Conservation (phyloP, 192 early-diverging fungal species). For the Anaeromyces robustus region DNA sequence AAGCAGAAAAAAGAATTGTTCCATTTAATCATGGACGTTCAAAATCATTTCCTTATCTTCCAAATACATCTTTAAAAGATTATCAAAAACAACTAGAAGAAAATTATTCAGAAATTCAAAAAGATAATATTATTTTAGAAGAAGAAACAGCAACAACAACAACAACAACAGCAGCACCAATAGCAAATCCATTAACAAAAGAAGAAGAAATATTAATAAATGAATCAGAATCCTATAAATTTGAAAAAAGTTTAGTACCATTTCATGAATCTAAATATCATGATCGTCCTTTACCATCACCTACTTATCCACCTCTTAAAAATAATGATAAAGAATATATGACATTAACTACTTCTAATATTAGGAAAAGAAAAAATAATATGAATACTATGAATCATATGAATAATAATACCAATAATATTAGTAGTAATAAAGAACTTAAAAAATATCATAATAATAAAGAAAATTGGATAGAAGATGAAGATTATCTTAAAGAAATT, state of each 20-base stretch:
- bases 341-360: too few species aligned
- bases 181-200: too few species aligned
- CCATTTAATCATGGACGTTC: not conserved
- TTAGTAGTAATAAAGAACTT: not conserved
- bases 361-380: too few species aligned
- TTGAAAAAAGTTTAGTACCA: not conserved
- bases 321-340: not conserved
- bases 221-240: not conserved
- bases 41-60: not conserved
- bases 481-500: not conserved
- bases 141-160: too few species aligned
- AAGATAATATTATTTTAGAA: too few species aligned
- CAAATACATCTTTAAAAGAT: not conserved
- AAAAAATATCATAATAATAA: not conserved
- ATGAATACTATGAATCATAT: too few species aligned
- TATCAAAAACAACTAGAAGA: too few species aligned
- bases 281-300: not conserved
- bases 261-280: not conserved
- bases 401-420: too few species aligned
- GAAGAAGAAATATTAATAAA: not conserved
- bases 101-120: too few species aligned
- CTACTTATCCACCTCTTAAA: not conserved
- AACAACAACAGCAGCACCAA: too few species aligned
- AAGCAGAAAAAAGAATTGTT: not conserved
- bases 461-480: not conserved